Percentiles rank a stretch among this genome's conserved stretches.
These are phyloP conservation scores for Neofusicoccum laricinum DNA, from an alignment of 2,329 filamentous ascomycete species.

Conservation along the genomic window DNA sequence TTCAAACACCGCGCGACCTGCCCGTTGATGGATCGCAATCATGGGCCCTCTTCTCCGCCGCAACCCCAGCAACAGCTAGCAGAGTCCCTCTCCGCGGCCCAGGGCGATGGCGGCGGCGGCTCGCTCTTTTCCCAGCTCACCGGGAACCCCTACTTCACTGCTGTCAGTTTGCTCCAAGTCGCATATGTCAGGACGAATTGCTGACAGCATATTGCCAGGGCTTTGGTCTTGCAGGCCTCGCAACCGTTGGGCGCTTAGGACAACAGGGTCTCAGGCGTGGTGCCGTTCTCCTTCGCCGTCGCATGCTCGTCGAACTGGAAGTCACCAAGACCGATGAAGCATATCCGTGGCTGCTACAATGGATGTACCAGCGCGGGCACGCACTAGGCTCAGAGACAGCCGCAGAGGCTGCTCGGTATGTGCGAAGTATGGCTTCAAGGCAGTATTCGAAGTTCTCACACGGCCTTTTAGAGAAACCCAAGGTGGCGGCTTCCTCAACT, in stretches of 20 bases:
- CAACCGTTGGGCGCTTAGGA: constrained; percentile 75
- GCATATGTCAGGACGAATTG: not conserved
- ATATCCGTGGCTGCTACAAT: constrained; percentile 90
- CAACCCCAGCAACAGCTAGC: constrained; percentile 32
- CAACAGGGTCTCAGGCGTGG: constrained; percentile 73
- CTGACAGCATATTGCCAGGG: constrained; percentile 48
- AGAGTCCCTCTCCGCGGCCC: constrained; percentile 33
- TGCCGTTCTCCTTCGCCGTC: constrained; percentile 72
- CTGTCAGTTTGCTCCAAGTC: constrained; percentile 57
- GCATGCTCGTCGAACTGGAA: constrained; percentile 91
- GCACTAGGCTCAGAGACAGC: constrained; percentile 19
- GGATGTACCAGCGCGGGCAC: constrained; percentile 72
- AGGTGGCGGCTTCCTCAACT: constrained; percentile 46
- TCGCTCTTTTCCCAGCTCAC: constrained; percentile 45
- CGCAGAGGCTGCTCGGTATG: not conserved
- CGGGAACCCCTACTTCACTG: constrained; percentile 54
- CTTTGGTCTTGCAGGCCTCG: constrained; percentile 86
- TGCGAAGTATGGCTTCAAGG: too few relatives aligned
- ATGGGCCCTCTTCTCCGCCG: constrained; percentile 18
- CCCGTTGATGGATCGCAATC: constrained; percentile 35
- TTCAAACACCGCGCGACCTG: constrained; percentile 3
- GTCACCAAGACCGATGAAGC: constrained; percentile 92
- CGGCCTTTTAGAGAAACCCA: constrained; percentile 26
- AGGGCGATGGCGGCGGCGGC: constrained; percentile 31
- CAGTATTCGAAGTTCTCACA: not conserved